A percentile compares a stretch with the other conserved stretches of the same genome.
phyloP scores from a whole-genome alignment of 805 yeast genomes.

The Candida wancherniae region DNA sequence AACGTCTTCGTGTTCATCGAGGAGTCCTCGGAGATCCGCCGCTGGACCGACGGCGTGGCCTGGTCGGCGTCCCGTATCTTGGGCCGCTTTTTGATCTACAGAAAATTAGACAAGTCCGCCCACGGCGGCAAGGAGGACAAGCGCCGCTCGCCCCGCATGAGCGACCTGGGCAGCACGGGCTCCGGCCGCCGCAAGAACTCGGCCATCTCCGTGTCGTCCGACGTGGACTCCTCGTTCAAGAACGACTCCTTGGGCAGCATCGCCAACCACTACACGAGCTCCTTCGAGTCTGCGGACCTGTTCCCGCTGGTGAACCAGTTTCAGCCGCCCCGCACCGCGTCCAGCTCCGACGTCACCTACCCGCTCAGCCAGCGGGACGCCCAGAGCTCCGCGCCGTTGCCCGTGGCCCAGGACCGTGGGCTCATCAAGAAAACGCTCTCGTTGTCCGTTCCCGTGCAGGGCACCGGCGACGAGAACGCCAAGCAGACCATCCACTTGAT shows the following conservation, averaged over 20 bases:
- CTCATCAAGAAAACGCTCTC: constrained; percentile 80
- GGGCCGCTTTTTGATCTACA: constrained; percentile 78
- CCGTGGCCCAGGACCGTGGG: constrained; percentile 36
- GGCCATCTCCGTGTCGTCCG: not conserved
- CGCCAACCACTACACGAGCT: not conserved
- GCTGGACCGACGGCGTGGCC: constrained; percentile 96
- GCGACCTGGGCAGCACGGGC: too few relatives aligned
- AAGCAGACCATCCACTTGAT: constrained; percentile 64
- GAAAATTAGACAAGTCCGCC: constrained; percentile 49
- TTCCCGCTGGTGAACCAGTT: too few relatives aligned
- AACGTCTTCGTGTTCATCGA: constrained; percentile 82
- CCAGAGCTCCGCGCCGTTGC: constrained; percentile 1
- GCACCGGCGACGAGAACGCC: constrained; percentile 20
- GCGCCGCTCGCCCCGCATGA: too few relatives aligned
- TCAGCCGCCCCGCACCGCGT: too few relatives aligned
- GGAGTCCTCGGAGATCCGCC: constrained; percentile 72
- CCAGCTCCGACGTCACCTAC: too few relatives aligned
- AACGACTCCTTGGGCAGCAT: too few relatives aligned
- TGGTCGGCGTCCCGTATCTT: constrained; percentile 92
- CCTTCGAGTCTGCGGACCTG: constrained; percentile 6
- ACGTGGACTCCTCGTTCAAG: not conserved
- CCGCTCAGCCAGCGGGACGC: too few relatives aligned
- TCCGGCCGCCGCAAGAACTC: too few relatives aligned
- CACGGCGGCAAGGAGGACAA: constrained; percentile 40
- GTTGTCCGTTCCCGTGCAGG: constrained; percentile 41